Base-by-base conservation (phyloP, 208 protist species). In the Porcisia deanei region DNA sequence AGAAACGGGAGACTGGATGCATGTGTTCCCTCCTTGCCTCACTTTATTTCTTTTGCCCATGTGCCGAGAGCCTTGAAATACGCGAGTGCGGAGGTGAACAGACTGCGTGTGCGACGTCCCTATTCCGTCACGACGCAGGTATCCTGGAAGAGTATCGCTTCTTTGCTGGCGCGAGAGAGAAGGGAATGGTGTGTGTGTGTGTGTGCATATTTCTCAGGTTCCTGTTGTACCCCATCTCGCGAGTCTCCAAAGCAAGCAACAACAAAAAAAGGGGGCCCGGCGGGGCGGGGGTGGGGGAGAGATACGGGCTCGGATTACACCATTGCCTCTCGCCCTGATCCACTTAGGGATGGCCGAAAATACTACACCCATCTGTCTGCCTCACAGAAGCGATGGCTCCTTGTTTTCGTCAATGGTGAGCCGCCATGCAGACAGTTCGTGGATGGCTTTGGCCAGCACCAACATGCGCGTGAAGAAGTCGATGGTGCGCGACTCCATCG, bases 401-500 rank as follows among this genome's bases (percentile, higher is more conserved):
- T 81, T 80, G 54, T 80, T 80, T 45, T 80, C 77, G 47, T 75
- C 77, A 25, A 73, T 67, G 47, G 71, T 71, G 20, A 73, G 65
- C 4, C 72, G 78, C 78, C 78, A 82, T 52, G 67, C 45, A 9
- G 72, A 45, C 66, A 84, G n/a, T 45, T 86, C 65, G 14, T 75
- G 64, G 79, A 92, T 89, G 1, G 88, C 86, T 76, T 88, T 89
- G 12, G 84, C 88, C 12, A 92, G 55, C 2, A 76, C 77, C 10
- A 82, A 86, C 88, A 90, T 92, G 59, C 77, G 63, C n/a, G 55
- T 73, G 80, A 92, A 89, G 67, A 88, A 92, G 65, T 88, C 64
- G 45, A 92, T 79, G 57, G 86, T 86, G 63, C 86, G 77, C 16
- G 88, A 79, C 73, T 92, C 84, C 85, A 91, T 78, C 47, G 87